These are phyloP conservation scores for Candida peoriensis DNA, from an alignment of 805 yeast genomes.

Conservation along the genomic window DNA sequence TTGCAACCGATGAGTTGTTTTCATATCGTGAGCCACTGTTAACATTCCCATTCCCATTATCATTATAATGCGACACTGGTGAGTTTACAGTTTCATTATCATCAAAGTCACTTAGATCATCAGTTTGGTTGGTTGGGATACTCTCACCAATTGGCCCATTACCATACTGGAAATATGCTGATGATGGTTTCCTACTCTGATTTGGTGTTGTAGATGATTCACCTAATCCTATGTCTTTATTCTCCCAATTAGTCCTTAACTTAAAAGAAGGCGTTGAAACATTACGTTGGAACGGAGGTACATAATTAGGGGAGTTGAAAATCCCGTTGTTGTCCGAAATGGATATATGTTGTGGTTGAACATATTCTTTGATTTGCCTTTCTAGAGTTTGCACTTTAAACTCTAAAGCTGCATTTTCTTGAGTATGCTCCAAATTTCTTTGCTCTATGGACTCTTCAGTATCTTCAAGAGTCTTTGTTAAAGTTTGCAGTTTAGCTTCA, in stretches of 20 bases:
- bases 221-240: constrained; percentile 34
- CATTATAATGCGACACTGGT: constrained; percentile 16
- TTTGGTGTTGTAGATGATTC: constrained; percentile 45
- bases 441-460: constrained; percentile 22
- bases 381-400: constrained; percentile 16
- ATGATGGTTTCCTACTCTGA: constrained; percentile 23
- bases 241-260: constrained; percentile 22
- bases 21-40: constrained; percentile 11
- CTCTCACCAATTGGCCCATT: no score
- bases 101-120: constrained; percentile 9
- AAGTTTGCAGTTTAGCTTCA: constrained; percentile 13
- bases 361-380: constrained; percentile 12
- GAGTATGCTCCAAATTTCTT: constrained; percentile 10
- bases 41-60: constrained; percentile 6
- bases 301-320: no score
- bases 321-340: constrained; percentile 8
- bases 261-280: constrained; percentile 18
- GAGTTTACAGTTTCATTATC: constrained; percentile 13
- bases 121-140: no score
- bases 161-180: constrained; percentile 6
- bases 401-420: constrained; percentile 16
- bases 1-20: constrained; percentile 9
- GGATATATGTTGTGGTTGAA: constrained; percentile 15
- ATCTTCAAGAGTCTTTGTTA: constrained; percentile 23
- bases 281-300: constrained; percentile 4